These are phyloP conservation scores for Picea abies DNA, from an alignment of 83 land plant genomes.

Conservation along the genomic window DNA sequence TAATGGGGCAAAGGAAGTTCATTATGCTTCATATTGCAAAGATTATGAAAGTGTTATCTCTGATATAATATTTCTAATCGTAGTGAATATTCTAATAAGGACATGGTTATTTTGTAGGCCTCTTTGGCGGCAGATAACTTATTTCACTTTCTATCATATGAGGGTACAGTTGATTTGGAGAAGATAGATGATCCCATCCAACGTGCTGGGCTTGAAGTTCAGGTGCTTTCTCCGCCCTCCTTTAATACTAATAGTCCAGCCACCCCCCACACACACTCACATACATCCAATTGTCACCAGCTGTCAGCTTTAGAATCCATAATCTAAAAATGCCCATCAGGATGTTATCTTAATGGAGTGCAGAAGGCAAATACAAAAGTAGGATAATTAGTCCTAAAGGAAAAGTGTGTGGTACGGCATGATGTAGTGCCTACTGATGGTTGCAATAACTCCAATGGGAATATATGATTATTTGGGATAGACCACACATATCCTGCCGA, in stretches of 20 bases:
- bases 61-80: not conserved
- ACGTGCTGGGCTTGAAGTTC: constrained; percentile 55
- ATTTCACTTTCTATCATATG: constrained; percentile 47
- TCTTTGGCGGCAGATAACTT: constrained; percentile 48
- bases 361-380: too few relatives aligned
- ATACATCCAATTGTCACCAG: too few relatives aligned
- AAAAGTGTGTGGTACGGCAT: not conserved
- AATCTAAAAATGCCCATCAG: too few relatives aligned
- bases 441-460: not conserved
- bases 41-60: not conserved
- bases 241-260: too few relatives aligned
- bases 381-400: too few relatives aligned
- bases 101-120: constrained; percentile 28
- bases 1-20: not conserved
- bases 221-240: constrained; percentile 23
- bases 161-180: constrained; percentile 52
- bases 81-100: not conserved
- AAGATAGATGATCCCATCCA: constrained; percentile 43
- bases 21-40: not conserved
- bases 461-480: not conserved
- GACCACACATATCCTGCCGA: not conserved
- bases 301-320: too few relatives aligned
- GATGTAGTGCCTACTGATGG: not conserved
- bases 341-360: too few relatives aligned
- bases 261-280: too few relatives aligned